A percentile compares a stretch with the other conserved stretches of the same genome.
Evolutionary conservation across 129 eudicot species (phyloP).

Genomic region (Chrysanthemum seticuspe): DNA sequence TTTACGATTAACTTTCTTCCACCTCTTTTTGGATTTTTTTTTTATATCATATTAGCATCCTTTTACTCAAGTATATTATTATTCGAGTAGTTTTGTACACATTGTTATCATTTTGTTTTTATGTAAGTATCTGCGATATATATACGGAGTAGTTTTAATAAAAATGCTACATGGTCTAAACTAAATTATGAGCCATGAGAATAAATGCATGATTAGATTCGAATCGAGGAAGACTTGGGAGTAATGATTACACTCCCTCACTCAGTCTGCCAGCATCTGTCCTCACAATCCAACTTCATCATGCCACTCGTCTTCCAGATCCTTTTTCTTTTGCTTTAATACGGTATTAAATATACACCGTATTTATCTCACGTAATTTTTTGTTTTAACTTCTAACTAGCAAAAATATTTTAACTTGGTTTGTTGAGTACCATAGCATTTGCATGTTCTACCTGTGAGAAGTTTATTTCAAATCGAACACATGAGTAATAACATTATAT

Average conservation of each 20-base stretch:
- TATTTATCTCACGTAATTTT: background rate
- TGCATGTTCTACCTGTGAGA: too few species aligned
- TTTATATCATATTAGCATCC: too few species aligned
- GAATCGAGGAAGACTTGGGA: slow-evolving; percentile 24
- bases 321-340: background rate
- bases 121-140: background rate
- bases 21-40: too few species aligned
- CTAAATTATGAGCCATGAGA: background rate
- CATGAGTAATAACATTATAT: too few species aligned
- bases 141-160: background rate
- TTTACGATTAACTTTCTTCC: too few species aligned
- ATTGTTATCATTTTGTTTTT: background rate
- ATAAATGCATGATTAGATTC: slow-evolving; percentile 17
- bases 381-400: background rate
- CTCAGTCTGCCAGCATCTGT: slow-evolving; percentile 22
- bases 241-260: slow-evolving; percentile 27
- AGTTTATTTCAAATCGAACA: too few species aligned
- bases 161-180: background rate
- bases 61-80: too few species aligned
- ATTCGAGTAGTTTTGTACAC: background rate
- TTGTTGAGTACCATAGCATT: too few species aligned
- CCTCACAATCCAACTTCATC: slow-evolving; percentile 23
- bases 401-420: too few species aligned
- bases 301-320: slow-evolving; percentile 17
- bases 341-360: background rate